phyloP scores from a whole-genome alignment of 257 asterid species.

The Salvia splendens region DNA sequence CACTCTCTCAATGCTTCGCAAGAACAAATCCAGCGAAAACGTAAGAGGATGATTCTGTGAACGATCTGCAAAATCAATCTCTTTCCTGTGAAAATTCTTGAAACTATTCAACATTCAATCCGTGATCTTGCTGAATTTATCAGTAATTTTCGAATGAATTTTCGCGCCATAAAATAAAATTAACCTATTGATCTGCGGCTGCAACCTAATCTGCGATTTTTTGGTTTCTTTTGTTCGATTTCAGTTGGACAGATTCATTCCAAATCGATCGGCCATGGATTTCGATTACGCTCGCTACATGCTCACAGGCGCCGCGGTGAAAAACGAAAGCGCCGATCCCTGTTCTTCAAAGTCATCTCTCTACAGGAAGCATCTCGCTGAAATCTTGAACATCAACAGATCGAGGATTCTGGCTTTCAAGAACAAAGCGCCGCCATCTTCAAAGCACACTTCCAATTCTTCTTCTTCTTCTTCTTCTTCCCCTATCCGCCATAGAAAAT shows the following conservation, averaged over 20 bases:
- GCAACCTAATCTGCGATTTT: neutral
- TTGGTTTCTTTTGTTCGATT: neutral
- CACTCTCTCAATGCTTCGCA: conserved; percentile 24
- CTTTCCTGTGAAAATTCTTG: neutral
- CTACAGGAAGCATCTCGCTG: conserved; percentile 48
- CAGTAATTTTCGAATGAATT: too few relatives aligned
- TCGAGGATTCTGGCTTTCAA: conserved; percentile 52
- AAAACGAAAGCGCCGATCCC: conserved; percentile 22
- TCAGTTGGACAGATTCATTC: conserved; percentile 59
- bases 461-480: conserved; percentile 16
- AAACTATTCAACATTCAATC: neutral
- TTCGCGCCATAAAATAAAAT: neutral
- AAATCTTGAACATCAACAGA: conserved; percentile 46
- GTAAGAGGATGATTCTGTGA: conserved; percentile 7
- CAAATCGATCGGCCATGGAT: conserved; percentile 57
- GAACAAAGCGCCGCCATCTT: conserved; percentile 40
- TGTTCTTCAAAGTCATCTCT: conserved; percentile 35
- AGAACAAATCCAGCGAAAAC: conserved; percentile 25
- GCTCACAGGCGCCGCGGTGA: conserved; percentile 41
- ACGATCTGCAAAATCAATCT: conserved; percentile 9
- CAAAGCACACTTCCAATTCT: conserved; percentile 7
- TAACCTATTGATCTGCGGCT: neutral
- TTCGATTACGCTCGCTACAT: conserved; percentile 50
- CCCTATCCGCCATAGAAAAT: conserved; percentile 23
- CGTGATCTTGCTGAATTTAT: neutral